A percentile compares a stretch with the other conserved stretches of the same genome.
Evolutionary conservation across 2,329 filamentous ascomycete species (phyloP).

Genomic region (Phialophora expanda): DNA sequence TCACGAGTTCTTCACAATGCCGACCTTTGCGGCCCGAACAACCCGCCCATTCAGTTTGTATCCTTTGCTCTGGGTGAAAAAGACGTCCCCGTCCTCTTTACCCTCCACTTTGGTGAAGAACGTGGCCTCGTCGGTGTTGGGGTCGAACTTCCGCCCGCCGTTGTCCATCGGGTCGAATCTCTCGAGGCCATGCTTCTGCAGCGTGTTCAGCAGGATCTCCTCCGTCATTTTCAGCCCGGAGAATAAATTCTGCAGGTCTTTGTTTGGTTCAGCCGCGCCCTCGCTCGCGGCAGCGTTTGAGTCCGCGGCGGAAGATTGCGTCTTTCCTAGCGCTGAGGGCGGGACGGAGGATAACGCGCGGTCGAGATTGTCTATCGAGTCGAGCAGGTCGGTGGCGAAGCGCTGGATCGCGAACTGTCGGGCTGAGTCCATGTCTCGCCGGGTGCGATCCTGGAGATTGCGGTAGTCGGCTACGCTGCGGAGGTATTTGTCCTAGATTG

Average conservation of each 20-base stretch:
- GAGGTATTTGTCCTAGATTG: conserved; percentile 82
- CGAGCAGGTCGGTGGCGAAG: conserved; percentile 93
- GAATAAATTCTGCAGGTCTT: conserved; percentile 80
- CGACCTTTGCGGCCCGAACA: conserved; percentile 90
- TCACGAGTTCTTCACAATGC: conserved; percentile 82
- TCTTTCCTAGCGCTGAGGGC: conserved; percentile 68
- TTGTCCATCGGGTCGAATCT: conserved; percentile 74
- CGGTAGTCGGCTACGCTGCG: conserved; percentile 95
- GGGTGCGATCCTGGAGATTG: conserved; percentile 93
- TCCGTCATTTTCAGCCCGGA: conserved; percentile 96
- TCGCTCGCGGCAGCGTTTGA: conserved; percentile 32
- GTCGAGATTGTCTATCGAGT: conserved; percentile 96
- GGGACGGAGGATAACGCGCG: conserved; percentile 83
- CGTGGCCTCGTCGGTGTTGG: conserved; percentile 93
- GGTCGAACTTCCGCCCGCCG: conserved; percentile 85
- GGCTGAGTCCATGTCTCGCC: conserved; percentile 84
- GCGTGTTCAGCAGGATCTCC: conserved; percentile 79
- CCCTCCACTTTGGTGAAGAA: conserved; percentile 88
- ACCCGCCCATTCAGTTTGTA: conserved; percentile 91
- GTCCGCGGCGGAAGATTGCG: conserved; percentile 38
- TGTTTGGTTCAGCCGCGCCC: conserved; percentile 54
- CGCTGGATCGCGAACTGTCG: conserved; percentile 92
- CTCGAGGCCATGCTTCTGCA: conserved; percentile 93
- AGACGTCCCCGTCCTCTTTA: conserved; percentile 88
- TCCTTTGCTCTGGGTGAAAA: conserved; percentile 93